phyloP scores from a whole-genome alignment of 2,329 filamentous ascomycete species.

The Aspergillus pseudonomiae region DNA sequence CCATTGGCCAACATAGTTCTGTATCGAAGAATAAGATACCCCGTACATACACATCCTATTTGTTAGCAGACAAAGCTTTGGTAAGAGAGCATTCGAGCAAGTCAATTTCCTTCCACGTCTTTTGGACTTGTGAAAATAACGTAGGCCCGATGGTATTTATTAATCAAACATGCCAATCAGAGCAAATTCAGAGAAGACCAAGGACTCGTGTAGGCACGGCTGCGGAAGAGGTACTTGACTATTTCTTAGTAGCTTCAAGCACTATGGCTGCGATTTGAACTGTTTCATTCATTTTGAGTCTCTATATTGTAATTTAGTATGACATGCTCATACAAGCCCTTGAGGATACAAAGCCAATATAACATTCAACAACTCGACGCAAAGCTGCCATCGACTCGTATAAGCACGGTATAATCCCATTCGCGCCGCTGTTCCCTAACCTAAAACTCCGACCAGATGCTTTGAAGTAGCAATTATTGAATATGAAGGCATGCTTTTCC shows the following conservation, averaged over 20 bases:
- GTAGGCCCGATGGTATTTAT: not conserved
- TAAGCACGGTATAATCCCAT: constrained; percentile 1
- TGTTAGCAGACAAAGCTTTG: too few species aligned
- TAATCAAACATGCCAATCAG: not conserved
- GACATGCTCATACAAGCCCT: not conserved
- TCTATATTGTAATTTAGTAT: not conserved
- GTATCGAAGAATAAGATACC: too few species aligned
- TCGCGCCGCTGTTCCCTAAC: constrained; percentile 10
- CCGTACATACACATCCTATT: too few species aligned
- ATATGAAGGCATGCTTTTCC: not conserved
- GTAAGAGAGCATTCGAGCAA: too few species aligned
- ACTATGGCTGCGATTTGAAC: not conserved
- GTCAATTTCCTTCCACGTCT: not conserved
- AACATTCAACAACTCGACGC: not conserved
- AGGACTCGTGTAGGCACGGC: not conserved
- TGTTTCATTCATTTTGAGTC: not conserved
- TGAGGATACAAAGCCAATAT: not conserved
- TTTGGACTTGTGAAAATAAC: not conserved
- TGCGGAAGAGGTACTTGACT: not conserved
- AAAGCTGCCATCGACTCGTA: not conserved
- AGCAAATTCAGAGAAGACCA: not conserved
- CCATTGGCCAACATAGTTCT: too few species aligned
- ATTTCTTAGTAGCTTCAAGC: not conserved
- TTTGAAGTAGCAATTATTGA: constrained; percentile 5
- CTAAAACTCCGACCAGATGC: constrained; percentile 10